Percentiles rank a stretch among this genome's conserved stretches.
phyloP scores from a whole-genome alignment of 352 stramenopile species.

The Phytophthora uliginosa region DNA sequence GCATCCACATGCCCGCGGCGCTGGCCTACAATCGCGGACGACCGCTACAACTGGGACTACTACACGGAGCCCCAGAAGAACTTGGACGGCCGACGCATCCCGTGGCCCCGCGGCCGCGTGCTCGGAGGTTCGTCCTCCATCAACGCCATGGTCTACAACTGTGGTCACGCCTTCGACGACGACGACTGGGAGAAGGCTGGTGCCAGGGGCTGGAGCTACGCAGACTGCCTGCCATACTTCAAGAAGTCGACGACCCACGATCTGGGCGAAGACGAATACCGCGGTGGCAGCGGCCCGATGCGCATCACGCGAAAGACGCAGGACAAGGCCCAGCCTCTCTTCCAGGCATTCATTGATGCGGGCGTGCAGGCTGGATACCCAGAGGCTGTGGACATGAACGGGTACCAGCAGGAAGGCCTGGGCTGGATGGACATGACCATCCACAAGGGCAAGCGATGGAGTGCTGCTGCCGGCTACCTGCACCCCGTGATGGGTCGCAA shows the following conservation, averaged over 20 bases:
- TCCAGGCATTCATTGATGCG: slow-evolving; percentile 86
- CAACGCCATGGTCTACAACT: slow-evolving; percentile 91
- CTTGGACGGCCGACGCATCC: slow-evolving; percentile 74
- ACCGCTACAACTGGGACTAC: slow-evolving; percentile 90
- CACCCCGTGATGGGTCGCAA: slow-evolving; percentile 58
- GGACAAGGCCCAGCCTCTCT: slow-evolving; percentile 69
- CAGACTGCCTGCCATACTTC: slow-evolving; percentile 86
- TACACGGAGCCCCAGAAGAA: slow-evolving; percentile 81
- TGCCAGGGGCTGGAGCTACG: slow-evolving; percentile 82
- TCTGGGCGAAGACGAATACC: slow-evolving; percentile 72
- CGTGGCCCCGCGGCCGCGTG: slow-evolving; percentile 82
- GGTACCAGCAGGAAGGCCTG: slow-evolving; percentile 87
- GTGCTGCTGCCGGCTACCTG: slow-evolving; percentile 68
- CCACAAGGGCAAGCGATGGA: slow-evolving; percentile 83
- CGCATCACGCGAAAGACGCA: slow-evolving; percentile 70
- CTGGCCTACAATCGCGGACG: slow-evolving; percentile 83
- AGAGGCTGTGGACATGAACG: slow-evolving; percentile 88
- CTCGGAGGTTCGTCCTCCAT: slow-evolving; percentile 88
- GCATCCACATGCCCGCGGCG: slow-evolving; percentile 85
- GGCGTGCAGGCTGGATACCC: slow-evolving; percentile 47
- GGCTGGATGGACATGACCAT: slow-evolving; percentile 90
- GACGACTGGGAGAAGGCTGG: slow-evolving; percentile 77
- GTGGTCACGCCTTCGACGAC: slow-evolving; percentile 83
- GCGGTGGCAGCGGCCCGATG: slow-evolving; percentile 73
- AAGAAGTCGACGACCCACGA: slow-evolving; percentile 80